Evolutionary conservation across 2,329 filamentous ascomycete genomes (phyloP).

Genomic region (Rachicladosporium sp.): DNA sequence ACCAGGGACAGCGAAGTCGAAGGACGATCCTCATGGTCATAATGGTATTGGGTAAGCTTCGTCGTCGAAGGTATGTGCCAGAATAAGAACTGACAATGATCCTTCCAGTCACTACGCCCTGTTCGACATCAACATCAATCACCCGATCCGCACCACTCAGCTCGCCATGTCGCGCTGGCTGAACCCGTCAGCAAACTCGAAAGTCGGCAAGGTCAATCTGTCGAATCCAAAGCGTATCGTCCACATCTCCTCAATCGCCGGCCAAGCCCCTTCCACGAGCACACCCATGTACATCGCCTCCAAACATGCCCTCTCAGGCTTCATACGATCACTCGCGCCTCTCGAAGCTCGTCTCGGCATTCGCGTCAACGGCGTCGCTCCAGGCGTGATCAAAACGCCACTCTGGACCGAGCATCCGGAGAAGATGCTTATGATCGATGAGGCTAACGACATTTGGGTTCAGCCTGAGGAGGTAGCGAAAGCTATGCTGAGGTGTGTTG

Average conservation of each 20-base stretch:
- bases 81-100: too few relatives aligned
- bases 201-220: slow-evolving; percentile 20
- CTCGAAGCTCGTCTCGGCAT: slow-evolving; percentile 41
- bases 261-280: slow-evolving; percentile 26
- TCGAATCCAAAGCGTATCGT: slow-evolving; percentile 35
- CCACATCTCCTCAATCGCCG: slow-evolving; percentile 33
- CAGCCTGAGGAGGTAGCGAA: slow-evolving; percentile 47
- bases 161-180: slow-evolving; percentile 36
- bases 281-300: slow-evolving; percentile 33
- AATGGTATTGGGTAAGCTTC: slow-evolving; percentile 3
- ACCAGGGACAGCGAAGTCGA: slow-evolving; percentile 25
- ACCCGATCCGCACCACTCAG: slow-evolving; percentile 36
- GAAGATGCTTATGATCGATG: slow-evolving; percentile 41
- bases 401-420: slow-evolving; percentile 51
- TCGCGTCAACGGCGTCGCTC: slow-evolving; percentile 47
- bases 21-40: slow-evolving; percentile 21
- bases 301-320: slow-evolving; percentile 35
- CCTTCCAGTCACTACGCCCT: slow-evolving; percentile 21
- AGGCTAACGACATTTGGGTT: slow-evolving; percentile 42
- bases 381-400: slow-evolving; percentile 49
- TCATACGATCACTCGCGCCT: slow-evolving; percentile 37
- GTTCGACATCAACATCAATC: slow-evolving; percentile 37
- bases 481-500: slow-evolving; percentile 44
- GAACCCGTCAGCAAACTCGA: slow-evolving; percentile 18
- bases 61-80: too few relatives aligned